Percentiles rank a stretch among this genome's conserved stretches.
These are phyloP conservation scores for Boletus calvinii DNA, from an alignment of 1,284 basidiomycete species.

Conservation along the genomic window DNA sequence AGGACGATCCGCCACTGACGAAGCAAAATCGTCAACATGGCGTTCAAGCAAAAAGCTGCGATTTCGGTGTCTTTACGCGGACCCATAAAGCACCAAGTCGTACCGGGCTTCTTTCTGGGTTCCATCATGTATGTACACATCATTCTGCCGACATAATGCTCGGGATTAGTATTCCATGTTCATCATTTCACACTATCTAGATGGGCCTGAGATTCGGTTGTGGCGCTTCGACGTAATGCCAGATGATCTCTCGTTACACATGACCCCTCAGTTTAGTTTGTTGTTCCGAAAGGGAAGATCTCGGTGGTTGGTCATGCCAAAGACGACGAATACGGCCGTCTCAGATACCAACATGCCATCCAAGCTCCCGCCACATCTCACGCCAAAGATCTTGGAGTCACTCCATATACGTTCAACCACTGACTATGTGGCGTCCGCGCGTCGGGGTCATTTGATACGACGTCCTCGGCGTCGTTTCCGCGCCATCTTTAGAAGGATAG, in stretches of 20 bases:
- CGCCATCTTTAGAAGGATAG: neutral
- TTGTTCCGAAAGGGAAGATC: neutral
- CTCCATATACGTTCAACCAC: constrained; percentile 9
- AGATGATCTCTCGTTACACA: neutral
- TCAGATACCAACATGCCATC: neutral
- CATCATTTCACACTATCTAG: neutral
- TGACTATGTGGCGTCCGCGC: neutral
- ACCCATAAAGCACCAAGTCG: neutral
- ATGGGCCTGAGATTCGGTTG: neutral
- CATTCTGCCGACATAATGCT: neutral
- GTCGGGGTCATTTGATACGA: constrained; percentile 18
- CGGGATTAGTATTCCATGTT: neutral
- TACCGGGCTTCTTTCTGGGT: neutral
- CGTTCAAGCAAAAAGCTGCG: neutral
- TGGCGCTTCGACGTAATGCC: neutral
- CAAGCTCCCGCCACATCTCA: constrained; percentile 1
- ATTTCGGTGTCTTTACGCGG: neutral
- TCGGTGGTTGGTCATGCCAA: neutral
- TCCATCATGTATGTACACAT: neutral
- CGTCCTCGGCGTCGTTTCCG: constrained; percentile 14
- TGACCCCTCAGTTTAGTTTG: neutral
- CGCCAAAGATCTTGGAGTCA: neutral
- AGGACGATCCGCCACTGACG: constrained; percentile 19
- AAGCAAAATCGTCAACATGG: constrained; percentile 17
- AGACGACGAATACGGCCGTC: neutral